These are phyloP conservation scores for Candida ponderosae DNA, from an alignment of 805 yeast species.

Conservation along the genomic window DNA sequence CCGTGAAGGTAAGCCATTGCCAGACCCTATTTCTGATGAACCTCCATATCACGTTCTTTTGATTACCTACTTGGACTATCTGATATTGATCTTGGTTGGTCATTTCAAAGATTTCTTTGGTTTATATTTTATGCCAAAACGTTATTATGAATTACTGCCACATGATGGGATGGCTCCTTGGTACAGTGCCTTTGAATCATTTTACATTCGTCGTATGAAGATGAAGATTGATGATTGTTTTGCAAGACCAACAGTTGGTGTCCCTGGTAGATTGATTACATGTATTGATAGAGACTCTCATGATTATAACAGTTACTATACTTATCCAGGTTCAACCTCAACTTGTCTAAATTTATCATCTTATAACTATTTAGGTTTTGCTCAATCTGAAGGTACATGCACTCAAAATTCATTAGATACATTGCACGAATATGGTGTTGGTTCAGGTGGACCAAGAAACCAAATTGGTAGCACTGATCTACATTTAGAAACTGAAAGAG, in stretches of 20 bases:
- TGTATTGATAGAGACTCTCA: slow-evolving; percentile 73
- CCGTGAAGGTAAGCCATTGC: slow-evolving; percentile 46
- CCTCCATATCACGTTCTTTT: slow-evolving; percentile 79
- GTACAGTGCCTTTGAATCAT: slow-evolving; percentile 88
- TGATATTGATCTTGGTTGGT: slow-evolving; percentile 80
- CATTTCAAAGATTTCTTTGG: slow-evolving; percentile 88
- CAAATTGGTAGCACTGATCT: slow-evolving; percentile 69
- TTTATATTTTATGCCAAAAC: slow-evolving; percentile 57
- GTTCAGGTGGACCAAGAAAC: slow-evolving; percentile 72
- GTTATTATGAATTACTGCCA: slow-evolving; percentile 60
- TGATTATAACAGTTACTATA: slow-evolving; percentile 55
- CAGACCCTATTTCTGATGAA: slow-evolving; percentile 63
- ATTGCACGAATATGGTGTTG: slow-evolving; percentile 65
- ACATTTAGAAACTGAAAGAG: slow-evolving; percentile 65
- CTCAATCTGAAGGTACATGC: slow-evolving; percentile 89
- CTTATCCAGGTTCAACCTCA: slow-evolving; percentile 67
- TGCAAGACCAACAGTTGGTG: slow-evolving; percentile 94
- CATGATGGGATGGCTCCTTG: slow-evolving; percentile 93
- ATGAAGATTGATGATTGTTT: slow-evolving; percentile 90
- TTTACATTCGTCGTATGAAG: slow-evolving; percentile 88
- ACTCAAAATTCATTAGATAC: slow-evolving; percentile 66
- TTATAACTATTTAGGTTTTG: slow-evolving; percentile 94
- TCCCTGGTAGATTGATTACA: slow-evolving; percentile 86
- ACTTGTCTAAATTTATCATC: slow-evolving; percentile 83
- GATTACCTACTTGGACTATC: slow-evolving; percentile 78